These are phyloP conservation scores for Boechera divaricarpa DNA, from an alignment of 345 rosid genomes.

Conservation along the genomic window DNA sequence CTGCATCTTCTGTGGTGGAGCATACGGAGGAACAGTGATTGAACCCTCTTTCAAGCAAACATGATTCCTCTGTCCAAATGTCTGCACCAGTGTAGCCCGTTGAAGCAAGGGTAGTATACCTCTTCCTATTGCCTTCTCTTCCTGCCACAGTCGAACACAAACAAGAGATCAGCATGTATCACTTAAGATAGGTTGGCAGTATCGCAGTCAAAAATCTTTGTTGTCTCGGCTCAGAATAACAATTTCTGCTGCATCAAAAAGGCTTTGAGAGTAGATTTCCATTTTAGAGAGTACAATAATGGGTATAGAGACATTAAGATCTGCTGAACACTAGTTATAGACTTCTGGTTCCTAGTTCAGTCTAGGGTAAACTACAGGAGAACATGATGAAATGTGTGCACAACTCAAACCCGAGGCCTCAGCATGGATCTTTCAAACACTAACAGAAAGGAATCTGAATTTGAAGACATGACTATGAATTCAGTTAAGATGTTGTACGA, in stretches of 20 bases:
- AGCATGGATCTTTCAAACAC: not conserved
- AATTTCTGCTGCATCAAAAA: constrained; percentile 14
- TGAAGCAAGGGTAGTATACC: constrained; percentile 88
- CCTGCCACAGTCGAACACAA: constrained; percentile 53
- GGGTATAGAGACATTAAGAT: not conserved
- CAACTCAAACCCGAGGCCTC: constrained; percentile 13
- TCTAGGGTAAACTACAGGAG: not conserved
- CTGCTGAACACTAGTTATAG: constrained; percentile 9
- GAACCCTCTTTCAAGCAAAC: constrained; percentile 97
- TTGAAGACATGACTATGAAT: not conserved
- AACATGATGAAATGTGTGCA: not conserved
- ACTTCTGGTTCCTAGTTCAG: constrained; percentile 18
- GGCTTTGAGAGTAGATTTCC: constrained; percentile 12
- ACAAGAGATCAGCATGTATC: constrained; percentile 15
- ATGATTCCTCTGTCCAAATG: constrained; percentile 96
- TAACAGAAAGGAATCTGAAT: not conserved
- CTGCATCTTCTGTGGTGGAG: constrained; percentile 99
- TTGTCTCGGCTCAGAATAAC: constrained; percentile 14
- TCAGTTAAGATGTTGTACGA: not conserved
- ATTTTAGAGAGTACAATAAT: constrained; percentile 1
- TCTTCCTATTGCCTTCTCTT: constrained; percentile 97
- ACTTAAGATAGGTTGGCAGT: constrained; percentile 4
- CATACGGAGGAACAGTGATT: constrained; percentile 96
- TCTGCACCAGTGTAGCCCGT: constrained; percentile 97
- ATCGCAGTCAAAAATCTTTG: not conserved